Evolutionary conservation across 495 filamentous ascomycete genomes (phyloP), one percentile per base, ranked within the genome.

Genomic region (Neurospora pannonica): DNA sequence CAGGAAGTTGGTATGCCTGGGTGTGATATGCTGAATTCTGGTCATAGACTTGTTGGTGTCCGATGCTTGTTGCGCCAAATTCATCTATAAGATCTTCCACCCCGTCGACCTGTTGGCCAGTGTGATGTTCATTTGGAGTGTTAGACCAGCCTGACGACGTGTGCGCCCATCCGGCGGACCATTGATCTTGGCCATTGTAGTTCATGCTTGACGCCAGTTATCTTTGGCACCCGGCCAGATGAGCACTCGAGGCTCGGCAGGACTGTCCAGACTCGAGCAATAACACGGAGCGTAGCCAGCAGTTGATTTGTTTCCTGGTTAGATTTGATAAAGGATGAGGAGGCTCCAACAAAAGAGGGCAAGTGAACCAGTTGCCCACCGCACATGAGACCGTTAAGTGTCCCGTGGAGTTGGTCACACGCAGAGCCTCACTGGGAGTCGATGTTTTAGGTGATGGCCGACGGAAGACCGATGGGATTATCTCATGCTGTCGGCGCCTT

Each of bases 1-100:
- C 28, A 9, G 54, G 6, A 67, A 67, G 5, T 19, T 34, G 28
- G 54, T 34, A 67, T 8, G 28, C 7, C 6, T 67, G 54, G 54
- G 28, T 67, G 28, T 21, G 31, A 70, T 73, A 70, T 70, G 34
- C 24, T 31, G 9, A 34, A 37, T 70, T 42, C 17, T 73, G 72
- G 67, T 54, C 13, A 34, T 70, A 24, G 24, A 60, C 72, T 42
- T 72, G 71, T 24, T 74, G 43, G 70, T 46, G 21, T 24, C 39
- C 34, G 21, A 76, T 40, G 71, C 69, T 34, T 40, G 75, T 40
- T 8, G 40, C 70, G 38, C 19, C 9, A n/a, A 79, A n/a, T 0
- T 31, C 31, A 19, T 54, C 28, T 28, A 71, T 42, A 37, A 78
- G 60, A 13, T 71, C 42, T 21, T 74, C 72, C 13, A 75, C 60